phyloP scores from a whole-genome alignment of 176 grass and related monocot species.

The Rhynchospora breviuscula region DNA sequence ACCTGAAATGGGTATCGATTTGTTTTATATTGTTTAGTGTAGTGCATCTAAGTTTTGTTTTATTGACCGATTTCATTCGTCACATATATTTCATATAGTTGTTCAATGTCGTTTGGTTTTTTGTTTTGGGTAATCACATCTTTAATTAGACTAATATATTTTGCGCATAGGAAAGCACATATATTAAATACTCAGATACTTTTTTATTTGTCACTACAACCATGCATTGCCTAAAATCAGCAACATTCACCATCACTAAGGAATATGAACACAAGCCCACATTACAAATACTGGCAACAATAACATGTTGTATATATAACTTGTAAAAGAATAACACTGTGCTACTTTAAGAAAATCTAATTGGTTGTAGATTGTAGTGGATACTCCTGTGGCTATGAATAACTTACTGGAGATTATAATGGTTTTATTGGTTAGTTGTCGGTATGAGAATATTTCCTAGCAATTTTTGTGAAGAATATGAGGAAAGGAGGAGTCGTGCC shows the following conservation, averaged over 20 bases:
- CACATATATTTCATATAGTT: no score
- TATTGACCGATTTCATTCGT: no score
- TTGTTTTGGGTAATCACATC: not conserved
- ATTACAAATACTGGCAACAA: not conserved
- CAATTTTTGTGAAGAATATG: not conserved
- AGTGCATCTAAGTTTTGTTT: no score
- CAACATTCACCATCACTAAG: no score
- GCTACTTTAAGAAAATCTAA: not conserved
- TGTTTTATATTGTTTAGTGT: no score
- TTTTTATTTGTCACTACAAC: no score
- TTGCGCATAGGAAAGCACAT: no score
- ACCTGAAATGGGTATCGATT: no score
- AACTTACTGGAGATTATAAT: not conserved
- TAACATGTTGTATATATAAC: no score
- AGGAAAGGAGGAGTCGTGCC: not conserved
- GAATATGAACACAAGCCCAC: not conserved
- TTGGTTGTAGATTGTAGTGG: not conserved
- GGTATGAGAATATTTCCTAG: not conserved
- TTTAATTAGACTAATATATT: not conserved
- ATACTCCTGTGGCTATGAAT: not conserved
- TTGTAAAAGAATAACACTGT: not conserved
- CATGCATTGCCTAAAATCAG: no score
- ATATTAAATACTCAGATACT: no score
- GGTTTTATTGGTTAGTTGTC: not conserved
- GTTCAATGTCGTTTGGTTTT: not conserved